Conservation (phyloP, 768 basidiomycete species). For the Kondoa malvinella region DNA sequence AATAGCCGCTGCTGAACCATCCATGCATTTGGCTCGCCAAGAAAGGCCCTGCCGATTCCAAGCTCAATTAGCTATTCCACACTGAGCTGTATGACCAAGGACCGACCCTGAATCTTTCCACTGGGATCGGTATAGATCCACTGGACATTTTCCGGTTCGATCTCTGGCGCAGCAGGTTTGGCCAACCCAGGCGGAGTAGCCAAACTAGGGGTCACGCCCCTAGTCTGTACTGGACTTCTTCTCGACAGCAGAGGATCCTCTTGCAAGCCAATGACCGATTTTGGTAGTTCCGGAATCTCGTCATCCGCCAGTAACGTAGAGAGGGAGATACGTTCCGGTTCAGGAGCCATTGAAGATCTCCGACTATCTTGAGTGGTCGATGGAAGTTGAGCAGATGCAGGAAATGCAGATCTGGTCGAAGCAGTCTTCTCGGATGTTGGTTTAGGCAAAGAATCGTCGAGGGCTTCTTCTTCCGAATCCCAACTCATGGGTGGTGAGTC, state of each 20-base stretch:
- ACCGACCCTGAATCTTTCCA: slow-evolving; percentile 26
- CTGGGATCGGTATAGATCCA: slow-evolving; percentile 31
- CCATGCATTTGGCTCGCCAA: slow-evolving; percentile 35
- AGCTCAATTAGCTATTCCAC: slow-evolving; percentile 23
- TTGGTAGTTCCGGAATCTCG: not conserved
- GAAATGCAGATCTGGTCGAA: not conserved
- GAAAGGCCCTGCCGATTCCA: slow-evolving; percentile 31
- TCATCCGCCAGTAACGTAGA: not conserved
- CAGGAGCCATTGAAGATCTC: not conserved
- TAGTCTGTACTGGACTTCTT: not conserved
- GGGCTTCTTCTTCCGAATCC: not conserved
- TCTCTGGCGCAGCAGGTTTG: not conserved
- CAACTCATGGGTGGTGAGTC: not conserved
- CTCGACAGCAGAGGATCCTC: not conserved
- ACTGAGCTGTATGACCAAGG: not conserved
- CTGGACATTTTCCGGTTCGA: slow-evolving; percentile 19
- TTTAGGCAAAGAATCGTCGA: not conserved
- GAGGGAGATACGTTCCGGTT: not conserved
- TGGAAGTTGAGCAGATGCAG: not conserved
- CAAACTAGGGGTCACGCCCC: not conserved
- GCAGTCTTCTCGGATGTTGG: not conserved
- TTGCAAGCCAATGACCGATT: not conserved
- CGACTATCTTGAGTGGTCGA: not conserved
- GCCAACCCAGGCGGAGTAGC: not conserved
- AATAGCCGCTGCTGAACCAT: slow-evolving; percentile 35